phyloP scores from a whole-genome alignment of 1,284 basidiomycete genomes.

The Rhodotorula sp. region DNA sequence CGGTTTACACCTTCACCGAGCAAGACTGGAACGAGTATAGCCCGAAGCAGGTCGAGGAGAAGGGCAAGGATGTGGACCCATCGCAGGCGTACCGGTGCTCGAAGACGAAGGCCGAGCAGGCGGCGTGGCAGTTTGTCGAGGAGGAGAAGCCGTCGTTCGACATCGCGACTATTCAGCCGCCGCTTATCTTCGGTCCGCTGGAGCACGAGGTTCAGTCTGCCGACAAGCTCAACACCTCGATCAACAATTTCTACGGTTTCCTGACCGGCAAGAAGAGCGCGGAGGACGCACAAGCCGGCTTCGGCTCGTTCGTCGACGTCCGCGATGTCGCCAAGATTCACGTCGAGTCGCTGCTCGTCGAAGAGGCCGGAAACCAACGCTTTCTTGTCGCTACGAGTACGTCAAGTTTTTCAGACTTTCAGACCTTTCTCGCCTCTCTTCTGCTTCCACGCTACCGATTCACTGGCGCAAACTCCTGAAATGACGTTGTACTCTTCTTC shows the following conservation, averaged over 20 bases:
- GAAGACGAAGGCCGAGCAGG: slow-evolving; percentile 42
- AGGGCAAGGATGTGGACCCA: slow-evolving; percentile 38
- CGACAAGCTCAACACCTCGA: slow-evolving; percentile 41
- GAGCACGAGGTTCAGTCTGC: slow-evolving; percentile 39
- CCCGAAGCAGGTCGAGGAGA: slow-evolving; percentile 36
- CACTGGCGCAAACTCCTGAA: too few relatives aligned
- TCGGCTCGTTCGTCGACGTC: slow-evolving; percentile 50
- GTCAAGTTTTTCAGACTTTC: background rate
- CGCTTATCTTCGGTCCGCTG: slow-evolving; percentile 30
- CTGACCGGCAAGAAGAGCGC: slow-evolving; percentile 35
- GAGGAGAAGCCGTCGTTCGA: slow-evolving; percentile 38
- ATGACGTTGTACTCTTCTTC: too few relatives aligned
- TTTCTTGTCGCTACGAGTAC: slow-evolving; percentile 44
- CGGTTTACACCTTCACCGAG: slow-evolving; percentile 41
- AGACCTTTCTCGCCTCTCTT: background rate
- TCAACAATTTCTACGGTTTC: slow-evolving; percentile 39
- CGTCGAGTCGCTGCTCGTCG: slow-evolving; percentile 45
- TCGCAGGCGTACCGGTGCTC: slow-evolving; percentile 34
- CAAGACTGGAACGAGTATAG: slow-evolving; percentile 43
- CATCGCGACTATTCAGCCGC: slow-evolving; percentile 35
- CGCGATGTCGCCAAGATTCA: slow-evolving; percentile 51
- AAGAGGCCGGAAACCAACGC: slow-evolving; percentile 47
- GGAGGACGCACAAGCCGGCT: slow-evolving; percentile 27
- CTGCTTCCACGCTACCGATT: too few relatives aligned
- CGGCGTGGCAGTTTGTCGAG: slow-evolving; percentile 43